Percentiles rank a stretch among this genome's conserved stretches.
These are phyloP conservation scores for Diaporthe humulicola DNA, from an alignment of 2,329 filamentous ascomycete genomes.

Conservation along the genomic window DNA sequence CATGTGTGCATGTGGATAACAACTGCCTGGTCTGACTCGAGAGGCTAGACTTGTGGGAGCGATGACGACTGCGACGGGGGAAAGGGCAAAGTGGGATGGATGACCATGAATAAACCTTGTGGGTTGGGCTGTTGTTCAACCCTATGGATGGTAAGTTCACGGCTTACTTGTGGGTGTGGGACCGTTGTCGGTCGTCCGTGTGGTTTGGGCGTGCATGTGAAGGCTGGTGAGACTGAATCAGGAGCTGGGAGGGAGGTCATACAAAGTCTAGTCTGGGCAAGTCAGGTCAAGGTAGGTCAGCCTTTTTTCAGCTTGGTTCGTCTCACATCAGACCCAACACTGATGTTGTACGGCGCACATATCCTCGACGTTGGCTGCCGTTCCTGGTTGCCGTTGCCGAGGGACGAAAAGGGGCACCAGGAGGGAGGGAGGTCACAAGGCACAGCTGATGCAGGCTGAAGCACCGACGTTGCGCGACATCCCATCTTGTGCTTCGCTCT, in stretches of 20 bases:
- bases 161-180: slow-evolving; percentile 1
- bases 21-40: background rate
- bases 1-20: background rate
- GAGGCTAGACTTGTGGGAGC: background rate
- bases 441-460: slow-evolving; percentile 21
- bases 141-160: background rate
- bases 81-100: background rate
- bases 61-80: slow-evolving; percentile 1
- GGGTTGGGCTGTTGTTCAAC: slow-evolving; percentile 1
- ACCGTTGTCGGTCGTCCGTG: background rate
- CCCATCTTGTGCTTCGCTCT: background rate
- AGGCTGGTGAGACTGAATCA: slow-evolving; percentile 20
- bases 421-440: slow-evolving; percentile 3
- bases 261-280: background rate
- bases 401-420: background rate
- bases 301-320: background rate
- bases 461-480: slow-evolving; percentile 17
- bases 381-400: slow-evolving; percentile 21
- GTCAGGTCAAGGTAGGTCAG: slow-evolving; percentile 7
- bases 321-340: slow-evolving; percentile 15
- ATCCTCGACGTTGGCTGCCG: slow-evolving; percentile 13
- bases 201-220: slow-evolving; percentile 20
- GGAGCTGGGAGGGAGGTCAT: slow-evolving; percentile 22
- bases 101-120: slow-evolving; percentile 17
- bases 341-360: background rate